Evolutionary conservation across 163 green algal species (phyloP).

Genomic region (Scenedesmus sp.): DNA sequence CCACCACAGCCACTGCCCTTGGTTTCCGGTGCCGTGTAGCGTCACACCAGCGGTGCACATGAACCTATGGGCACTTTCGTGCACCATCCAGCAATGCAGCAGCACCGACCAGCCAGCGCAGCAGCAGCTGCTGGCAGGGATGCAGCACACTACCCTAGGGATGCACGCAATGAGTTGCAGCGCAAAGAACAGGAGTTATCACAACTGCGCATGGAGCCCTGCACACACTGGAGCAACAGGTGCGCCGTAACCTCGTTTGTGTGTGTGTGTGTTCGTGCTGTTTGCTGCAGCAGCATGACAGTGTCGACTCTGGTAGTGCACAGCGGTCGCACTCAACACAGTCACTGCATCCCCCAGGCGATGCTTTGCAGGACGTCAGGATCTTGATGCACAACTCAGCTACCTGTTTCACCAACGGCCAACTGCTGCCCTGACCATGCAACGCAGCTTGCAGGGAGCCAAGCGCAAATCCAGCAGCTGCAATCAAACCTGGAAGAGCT

Average conservation of each 20-base stretch:
- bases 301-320: background rate
- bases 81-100: constrained; percentile 43
- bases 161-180: constrained; percentile 48
- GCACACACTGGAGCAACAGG: constrained; percentile 59
- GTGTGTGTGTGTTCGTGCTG: too few species aligned
- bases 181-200: constrained; percentile 58
- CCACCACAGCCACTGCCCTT: background rate
- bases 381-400: background rate
- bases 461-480: constrained; percentile 17
- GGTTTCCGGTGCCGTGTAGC: background rate
- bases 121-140: constrained; percentile 11
- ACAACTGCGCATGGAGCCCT: constrained; percentile 53
- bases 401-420: background rate
- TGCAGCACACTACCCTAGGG: background rate
- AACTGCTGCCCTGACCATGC: background rate
- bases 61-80: constrained; percentile 73
- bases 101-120: background rate
- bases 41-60: background rate
- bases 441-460: constrained; percentile 41
- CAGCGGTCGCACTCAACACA: background rate
- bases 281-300: background rate
- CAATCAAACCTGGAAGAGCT: constrained; percentile 60
- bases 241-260: background rate
- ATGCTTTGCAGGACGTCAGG: background rate
- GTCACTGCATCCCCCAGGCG: background rate